Evolutionary conservation across 352 stramenopile genomes (phyloP).

Genomic region (Hyaloperonospora arabidopsidis): DNA sequence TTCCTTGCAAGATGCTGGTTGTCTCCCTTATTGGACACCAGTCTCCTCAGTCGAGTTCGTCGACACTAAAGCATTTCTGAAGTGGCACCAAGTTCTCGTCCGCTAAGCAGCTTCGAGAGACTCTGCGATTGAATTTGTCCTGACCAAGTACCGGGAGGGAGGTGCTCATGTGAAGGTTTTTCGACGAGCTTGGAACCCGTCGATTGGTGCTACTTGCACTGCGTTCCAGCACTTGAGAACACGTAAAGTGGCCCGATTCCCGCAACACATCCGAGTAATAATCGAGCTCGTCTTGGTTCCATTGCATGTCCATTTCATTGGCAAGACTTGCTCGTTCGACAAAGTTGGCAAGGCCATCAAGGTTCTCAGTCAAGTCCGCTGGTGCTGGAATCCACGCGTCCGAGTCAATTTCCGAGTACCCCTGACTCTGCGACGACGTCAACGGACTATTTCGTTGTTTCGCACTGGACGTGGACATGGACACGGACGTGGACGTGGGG

Average conservation of each 20-base stretch:
- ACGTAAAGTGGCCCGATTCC: conserved; percentile 21
- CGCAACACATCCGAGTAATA: conserved; percentile 23
- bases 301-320: conserved; percentile 21
- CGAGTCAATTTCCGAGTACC: conserved; percentile 19
- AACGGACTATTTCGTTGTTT: conserved; percentile 17
- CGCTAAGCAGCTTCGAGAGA: conserved; percentile 10
- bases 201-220: not conserved
- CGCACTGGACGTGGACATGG: conserved; percentile 17
- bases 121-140: conserved; percentile 6
- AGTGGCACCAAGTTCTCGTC: conserved; percentile 11
- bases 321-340: conserved; percentile 19
- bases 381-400: conserved; percentile 17
- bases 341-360: conserved; percentile 23
- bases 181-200: conserved; percentile 13
- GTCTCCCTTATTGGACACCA: too few species aligned
- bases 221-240: conserved; percentile 6
- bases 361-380: conserved; percentile 17
- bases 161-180: conserved; percentile 6
- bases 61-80: conserved; percentile 46
- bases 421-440: conserved; percentile 17
- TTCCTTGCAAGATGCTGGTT: too few species aligned
- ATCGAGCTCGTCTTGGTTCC: conserved; percentile 37
- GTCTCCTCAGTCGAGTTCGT: conserved; percentile 41
- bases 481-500: conserved; percentile 15
- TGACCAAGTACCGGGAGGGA: conserved; percentile 11